phyloP scores from a whole-genome alignment of 1,139 yeast species.

The Kodamaea sp. region DNA sequence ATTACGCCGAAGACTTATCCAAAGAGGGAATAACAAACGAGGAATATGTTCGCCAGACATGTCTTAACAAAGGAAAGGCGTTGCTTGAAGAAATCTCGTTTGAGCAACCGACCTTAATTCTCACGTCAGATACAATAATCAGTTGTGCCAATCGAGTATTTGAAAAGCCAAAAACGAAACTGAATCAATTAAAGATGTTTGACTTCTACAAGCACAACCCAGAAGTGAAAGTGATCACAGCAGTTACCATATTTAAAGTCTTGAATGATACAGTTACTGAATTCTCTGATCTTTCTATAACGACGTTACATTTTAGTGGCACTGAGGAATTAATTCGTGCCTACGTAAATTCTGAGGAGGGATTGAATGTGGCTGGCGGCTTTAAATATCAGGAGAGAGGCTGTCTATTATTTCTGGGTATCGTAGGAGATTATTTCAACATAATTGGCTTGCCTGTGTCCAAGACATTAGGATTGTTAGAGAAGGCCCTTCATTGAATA shows the following conservation, averaged over 20 bases:
- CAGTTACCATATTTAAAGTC: constrained; percentile 56
- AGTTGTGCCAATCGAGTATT: constrained; percentile 58
- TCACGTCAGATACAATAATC: constrained; percentile 90
- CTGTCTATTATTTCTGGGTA: constrained; percentile 58
- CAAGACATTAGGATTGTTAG: constrained; percentile 49
- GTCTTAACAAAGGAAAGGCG: constrained; percentile 55
- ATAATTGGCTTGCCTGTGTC: constrained; percentile 88
- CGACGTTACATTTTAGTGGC: constrained; percentile 35
- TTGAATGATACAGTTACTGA: constrained; percentile 19
- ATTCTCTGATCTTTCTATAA: constrained; percentile 19
- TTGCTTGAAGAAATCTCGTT: constrained; percentile 17
- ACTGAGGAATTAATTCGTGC: constrained; percentile 54
- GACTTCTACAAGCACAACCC: constrained; percentile 43
- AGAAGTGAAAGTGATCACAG: constrained; percentile 64
- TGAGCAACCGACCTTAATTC: constrained; percentile 30
- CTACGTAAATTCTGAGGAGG: constrained; percentile 76
- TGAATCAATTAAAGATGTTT: constrained; percentile 47
- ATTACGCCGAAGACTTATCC: constrained; percentile 72
- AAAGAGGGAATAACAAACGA: constrained; percentile 51
- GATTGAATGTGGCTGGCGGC: constrained; percentile 86
- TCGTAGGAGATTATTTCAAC: constrained; percentile 81
- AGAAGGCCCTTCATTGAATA: constrained; percentile 9
- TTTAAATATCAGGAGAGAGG: constrained; percentile 80
- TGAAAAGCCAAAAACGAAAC: constrained; percentile 71
- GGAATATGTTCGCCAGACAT: constrained; percentile 72